These are phyloP conservation scores for Carpinus viminea DNA, from an alignment of 306 rosid species.

Conservation along the genomic window DNA sequence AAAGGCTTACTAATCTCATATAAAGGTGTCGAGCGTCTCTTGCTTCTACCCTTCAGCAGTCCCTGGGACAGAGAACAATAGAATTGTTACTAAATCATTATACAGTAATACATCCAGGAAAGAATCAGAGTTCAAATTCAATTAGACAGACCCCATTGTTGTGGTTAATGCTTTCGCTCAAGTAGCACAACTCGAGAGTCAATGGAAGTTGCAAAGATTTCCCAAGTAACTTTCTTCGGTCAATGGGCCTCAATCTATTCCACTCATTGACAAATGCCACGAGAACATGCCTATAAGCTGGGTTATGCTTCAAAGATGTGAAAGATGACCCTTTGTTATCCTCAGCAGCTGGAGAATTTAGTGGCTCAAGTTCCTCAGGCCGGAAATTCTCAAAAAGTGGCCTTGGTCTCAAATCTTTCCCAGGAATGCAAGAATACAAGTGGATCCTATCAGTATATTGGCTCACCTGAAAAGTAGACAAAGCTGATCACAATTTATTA, in stretches of 20 bases:
- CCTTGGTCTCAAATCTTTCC: constrained; percentile 72
- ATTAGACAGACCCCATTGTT: constrained; percentile 52
- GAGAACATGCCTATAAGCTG: constrained; percentile 50
- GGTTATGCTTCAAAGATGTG: constrained; percentile 44
- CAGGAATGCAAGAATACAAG: constrained; percentile 78
- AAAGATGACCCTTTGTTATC: constrained; percentile 31
- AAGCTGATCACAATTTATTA: constrained; percentile 16
- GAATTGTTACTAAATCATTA: constrained; percentile 3
- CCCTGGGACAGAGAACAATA: constrained; percentile 49
- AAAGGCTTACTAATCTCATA: constrained; percentile 74
- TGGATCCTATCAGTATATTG: constrained; percentile 90
- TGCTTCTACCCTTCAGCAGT: constrained; percentile 81
- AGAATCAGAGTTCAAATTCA: constrained; percentile 27
- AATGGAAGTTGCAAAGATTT: constrained; percentile 91
- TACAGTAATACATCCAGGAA: constrained; percentile 20
- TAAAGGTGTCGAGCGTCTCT: constrained; percentile 76
- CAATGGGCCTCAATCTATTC: constrained; percentile 79
- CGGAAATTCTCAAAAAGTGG: constrained; percentile 80
- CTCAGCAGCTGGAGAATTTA: constrained; percentile 41
- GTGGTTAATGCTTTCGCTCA: constrained; percentile 77
- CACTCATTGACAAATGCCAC: constrained; percentile 67
- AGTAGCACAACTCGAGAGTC: constrained; percentile 70
- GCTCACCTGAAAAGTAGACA: constrained; percentile 65
- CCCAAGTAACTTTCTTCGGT: constrained; percentile 72
- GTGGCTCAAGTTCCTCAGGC: constrained; percentile 76